These are phyloP conservation scores for Volvox carteri DNA, from an alignment of 163 green algal species.

Conservation along the genomic window DNA sequence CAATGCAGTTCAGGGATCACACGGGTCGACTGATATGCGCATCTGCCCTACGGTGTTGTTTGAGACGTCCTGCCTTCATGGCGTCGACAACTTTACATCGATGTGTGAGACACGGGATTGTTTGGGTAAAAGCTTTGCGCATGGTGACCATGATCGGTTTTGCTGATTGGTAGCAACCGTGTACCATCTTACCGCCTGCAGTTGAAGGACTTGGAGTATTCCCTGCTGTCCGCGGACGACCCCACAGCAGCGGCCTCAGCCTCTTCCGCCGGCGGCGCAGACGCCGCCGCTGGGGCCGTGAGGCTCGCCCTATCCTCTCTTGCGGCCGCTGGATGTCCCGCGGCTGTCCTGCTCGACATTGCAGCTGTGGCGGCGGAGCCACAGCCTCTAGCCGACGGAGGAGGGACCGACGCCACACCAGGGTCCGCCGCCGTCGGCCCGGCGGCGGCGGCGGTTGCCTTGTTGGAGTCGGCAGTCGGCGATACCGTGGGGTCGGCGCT, in stretches of 20 bases:
- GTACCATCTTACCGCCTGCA: not conserved
- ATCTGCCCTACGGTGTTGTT: too few relatives aligned
- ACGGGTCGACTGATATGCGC: too few relatives aligned
- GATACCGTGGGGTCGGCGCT: slow-evolving; percentile 6
- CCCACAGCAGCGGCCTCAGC: not conserved
- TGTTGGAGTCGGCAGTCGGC: not conserved
- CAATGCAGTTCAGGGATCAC: too few relatives aligned
- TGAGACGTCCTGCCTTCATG: too few relatives aligned
- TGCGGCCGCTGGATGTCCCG: slow-evolving; percentile 13
- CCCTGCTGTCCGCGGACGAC: not conserved
- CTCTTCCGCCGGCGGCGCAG: not conserved
- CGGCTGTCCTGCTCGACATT: not conserved
- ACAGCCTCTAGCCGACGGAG: not conserved
- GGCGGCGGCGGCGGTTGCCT: not conserved
- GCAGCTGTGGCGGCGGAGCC: not conserved
- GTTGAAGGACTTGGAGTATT: slow-evolving; percentile 1
- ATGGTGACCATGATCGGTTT: too few relatives aligned
- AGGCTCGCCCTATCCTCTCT: not conserved
- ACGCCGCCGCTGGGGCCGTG: not conserved
- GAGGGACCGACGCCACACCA: not conserved
- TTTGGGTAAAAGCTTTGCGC: too few relatives aligned
- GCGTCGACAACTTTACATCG: too few relatives aligned
- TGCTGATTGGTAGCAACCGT: too few relatives aligned
- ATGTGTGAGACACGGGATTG: too few relatives aligned
- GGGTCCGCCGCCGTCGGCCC: not conserved